Percentiles rank a stretch among this genome's conserved stretches.
Conservation (phyloP, 306 rosid species). For the Quercus bicolor region DNA sequence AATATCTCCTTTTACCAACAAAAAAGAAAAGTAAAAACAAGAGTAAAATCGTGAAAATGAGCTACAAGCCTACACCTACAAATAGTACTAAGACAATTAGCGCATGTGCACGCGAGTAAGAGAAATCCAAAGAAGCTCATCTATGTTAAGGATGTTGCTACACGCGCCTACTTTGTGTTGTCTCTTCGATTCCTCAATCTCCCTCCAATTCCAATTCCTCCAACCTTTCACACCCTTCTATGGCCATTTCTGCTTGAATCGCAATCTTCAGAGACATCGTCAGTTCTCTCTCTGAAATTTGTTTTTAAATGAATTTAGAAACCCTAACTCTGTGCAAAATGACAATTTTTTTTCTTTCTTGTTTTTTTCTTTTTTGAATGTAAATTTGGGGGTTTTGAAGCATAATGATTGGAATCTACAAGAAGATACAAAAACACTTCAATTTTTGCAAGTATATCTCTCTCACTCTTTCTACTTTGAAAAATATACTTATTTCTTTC, state of each 20-base stretch:
- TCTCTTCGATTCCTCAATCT: constrained; percentile 1
- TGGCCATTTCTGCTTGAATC: constrained; percentile 64
- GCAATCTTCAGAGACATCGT: constrained; percentile 83
- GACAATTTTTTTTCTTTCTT: not conserved
- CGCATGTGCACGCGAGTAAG: not conserved
- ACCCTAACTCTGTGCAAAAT: not conserved
- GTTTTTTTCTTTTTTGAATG: not conserved
- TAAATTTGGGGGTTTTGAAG: constrained; percentile 32
- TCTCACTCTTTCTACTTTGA: not conserved
- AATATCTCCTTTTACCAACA: no score
- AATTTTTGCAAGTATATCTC: constrained; percentile 47
- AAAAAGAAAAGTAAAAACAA: no score
- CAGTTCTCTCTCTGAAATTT: constrained; percentile 13
- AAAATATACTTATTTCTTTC: not conserved
- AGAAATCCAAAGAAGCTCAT: not conserved
- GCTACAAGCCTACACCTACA: no score
- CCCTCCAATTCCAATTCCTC: constrained; percentile 1
- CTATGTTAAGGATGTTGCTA: constrained; percentile 41
- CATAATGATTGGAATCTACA: constrained; percentile 72
- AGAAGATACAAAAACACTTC: constrained; percentile 74
- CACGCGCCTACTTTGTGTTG: constrained; percentile 39
- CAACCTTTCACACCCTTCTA: constrained; percentile 34
- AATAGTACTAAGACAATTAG: not conserved
- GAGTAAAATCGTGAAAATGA: no score
- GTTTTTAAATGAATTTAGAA: not conserved